Conservation (phyloP, 2,329 filamentous ascomycete genomes). For the Sarocladium kiliense region DNA sequence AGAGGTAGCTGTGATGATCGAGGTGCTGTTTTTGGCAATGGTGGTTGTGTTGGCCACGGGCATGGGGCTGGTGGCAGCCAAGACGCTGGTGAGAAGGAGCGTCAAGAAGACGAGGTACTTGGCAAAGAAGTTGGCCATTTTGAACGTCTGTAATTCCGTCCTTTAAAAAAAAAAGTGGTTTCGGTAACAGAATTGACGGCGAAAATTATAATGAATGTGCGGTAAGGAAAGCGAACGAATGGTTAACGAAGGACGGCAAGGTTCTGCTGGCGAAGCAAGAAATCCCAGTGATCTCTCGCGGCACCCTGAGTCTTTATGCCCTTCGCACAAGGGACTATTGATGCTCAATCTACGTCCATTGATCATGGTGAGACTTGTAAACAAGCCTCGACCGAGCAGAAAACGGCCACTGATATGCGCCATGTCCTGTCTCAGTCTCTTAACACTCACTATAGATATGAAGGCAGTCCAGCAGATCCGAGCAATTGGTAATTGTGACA, state of each 20-base stretch:
- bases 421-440: background rate
- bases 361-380: slow-evolving; percentile 1
- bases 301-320: background rate
- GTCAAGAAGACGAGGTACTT: slow-evolving; percentile 5
- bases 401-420: background rate
- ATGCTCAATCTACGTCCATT: background rate
- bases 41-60: background rate
- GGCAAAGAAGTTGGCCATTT: slow-evolving; percentile 3
- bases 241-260: background rate
- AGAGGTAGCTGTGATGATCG: background rate
- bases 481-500: background rate
- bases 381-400: background rate
- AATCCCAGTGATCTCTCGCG: background rate
- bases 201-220: background rate
- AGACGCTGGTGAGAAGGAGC: slow-evolving; percentile 4
- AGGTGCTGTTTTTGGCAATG: background rate
- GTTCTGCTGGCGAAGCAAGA: background rate
- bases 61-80: background rate
- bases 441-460: background rate
- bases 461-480: background rate
- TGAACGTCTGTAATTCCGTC: background rate
- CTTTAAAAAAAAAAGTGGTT: background rate
- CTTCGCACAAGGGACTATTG: background rate
- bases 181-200: background rate
- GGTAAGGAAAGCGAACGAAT: background rate